Base-by-base conservation (phyloP, 495 filamentous ascomycete genomes). In the Neurospora sp. region DNA sequence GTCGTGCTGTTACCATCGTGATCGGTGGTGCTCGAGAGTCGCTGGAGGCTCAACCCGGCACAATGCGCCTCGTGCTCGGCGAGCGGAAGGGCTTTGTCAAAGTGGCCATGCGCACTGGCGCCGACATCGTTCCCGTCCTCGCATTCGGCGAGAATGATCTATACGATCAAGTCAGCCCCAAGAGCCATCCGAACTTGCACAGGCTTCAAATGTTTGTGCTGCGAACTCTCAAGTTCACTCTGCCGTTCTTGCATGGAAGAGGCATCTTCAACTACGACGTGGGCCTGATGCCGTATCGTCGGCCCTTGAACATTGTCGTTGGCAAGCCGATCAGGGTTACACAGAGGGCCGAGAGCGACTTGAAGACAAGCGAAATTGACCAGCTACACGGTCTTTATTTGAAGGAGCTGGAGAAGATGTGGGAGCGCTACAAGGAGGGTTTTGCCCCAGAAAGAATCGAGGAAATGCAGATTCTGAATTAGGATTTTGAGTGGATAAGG, bases 221-320 rank as follows among this genome's bases (percentile, higher is more conserved):
- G 83, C 90, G 89, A 72, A 83, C 90, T 2, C 84, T 96, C 80
- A 96, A 96, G n/a, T 99, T 97, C 76, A 98, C 96, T 0, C 85
- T 98, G 4, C 96, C 96, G 3, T 82, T 97, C 39, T 90, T 98
- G 72, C 94, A 97, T 82, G 94, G 94, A 2, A 80, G 94, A 17
- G 96, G 96, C 1, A 90, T 98, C 9, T 98, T 98, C 81, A 99
- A 99, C 78, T 98, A 99, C 74, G 96, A 99, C 79, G 92, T 97
- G 1, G 96, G 96, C 1, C 78, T 98, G 70, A 92, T 98, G 92
- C 96, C 96, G 8, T 98, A 98, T 81, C 88, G 96, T 41, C 84
- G 90, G 42, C 90, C 94, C 17, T 75, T 99, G 48, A 95, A 98
- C 77, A 87, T 97, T 41, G 94, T 99, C 8, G 92, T 97, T 8